A percentile compares a stretch with the other conserved stretches of the same genome.
These are phyloP conservation scores for Dissophora globulifera DNA, from an alignment of 192 early-diverging fungal genomes.

Conservation along the genomic window DNA sequence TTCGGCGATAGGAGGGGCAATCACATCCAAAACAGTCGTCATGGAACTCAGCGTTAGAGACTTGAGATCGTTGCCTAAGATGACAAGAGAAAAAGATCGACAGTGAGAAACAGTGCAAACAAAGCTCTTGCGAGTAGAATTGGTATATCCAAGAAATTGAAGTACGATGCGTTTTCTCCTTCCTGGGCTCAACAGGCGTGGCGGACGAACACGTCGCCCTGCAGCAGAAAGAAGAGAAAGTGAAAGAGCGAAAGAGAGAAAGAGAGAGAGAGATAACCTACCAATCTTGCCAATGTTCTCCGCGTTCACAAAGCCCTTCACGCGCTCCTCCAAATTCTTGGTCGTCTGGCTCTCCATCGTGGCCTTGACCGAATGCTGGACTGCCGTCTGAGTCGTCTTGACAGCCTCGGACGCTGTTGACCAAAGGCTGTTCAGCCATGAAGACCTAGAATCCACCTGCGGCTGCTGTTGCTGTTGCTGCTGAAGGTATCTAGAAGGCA, in stretches of 20 bases:
- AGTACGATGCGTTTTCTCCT: background rate
- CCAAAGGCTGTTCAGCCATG: conserved; percentile 63
- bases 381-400: conserved; percentile 62
- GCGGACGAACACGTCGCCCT: too few species aligned
- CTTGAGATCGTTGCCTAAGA: conserved; percentile 59
- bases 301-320: conserved; percentile 65
- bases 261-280: conserved; percentile 17
- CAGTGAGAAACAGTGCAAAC: background rate
- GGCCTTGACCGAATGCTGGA: conserved; percentile 62
- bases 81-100: background rate
- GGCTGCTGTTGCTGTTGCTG: conserved; percentile 44
- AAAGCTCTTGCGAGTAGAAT: background rate
- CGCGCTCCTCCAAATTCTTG: conserved; percentile 60
- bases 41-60: conserved; percentile 58
- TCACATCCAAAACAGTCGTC: conserved; percentile 63
- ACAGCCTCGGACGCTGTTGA: conserved; percentile 66
- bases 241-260: background rate
- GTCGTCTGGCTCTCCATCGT: conserved; percentile 60
- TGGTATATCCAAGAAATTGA: background rate
- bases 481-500: conserved; percentile 25
- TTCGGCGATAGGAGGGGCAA: conserved; percentile 69
- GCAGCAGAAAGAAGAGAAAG: too few species aligned
- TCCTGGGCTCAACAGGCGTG: too few species aligned
- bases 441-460: conserved; percentile 21
- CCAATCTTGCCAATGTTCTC: conserved; percentile 70